Conservation (phyloP, 129 eudicot species). For the Arctium minus region DNA sequence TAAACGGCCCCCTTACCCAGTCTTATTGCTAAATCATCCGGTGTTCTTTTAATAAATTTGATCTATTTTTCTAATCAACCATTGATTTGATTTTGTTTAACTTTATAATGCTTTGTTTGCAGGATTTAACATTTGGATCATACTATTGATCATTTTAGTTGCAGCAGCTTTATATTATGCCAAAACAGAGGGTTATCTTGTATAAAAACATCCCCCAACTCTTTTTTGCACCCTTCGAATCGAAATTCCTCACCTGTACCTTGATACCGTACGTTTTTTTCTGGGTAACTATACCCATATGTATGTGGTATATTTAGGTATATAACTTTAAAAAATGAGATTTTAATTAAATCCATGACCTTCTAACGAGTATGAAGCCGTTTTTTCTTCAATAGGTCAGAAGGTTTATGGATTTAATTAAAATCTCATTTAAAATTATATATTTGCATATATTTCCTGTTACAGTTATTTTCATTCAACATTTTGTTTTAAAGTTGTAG, state of each 20-base stretch:
- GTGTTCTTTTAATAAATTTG: not conserved
- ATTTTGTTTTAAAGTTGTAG: not conserved
- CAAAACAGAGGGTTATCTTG: slow-evolving; percentile 30
- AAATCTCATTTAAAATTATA: not conserved
- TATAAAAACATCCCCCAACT: not conserved
- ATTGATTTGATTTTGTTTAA: not conserved
- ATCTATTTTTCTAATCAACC: slow-evolving; percentile 3
- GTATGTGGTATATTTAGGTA: not conserved
- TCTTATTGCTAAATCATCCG: too few relatives aligned
- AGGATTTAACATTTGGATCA: slow-evolving; percentile 66
- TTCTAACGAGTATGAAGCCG: not conserved
- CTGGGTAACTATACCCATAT: slow-evolving; percentile 7
- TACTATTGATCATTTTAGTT: slow-evolving; percentile 51
- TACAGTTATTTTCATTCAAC: not conserved
- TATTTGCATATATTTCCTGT: not conserved
- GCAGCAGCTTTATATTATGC: slow-evolving; percentile 52
- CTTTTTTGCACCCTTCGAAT: not conserved
- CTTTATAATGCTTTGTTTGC: slow-evolving; percentile 19
- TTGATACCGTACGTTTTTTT: not conserved
- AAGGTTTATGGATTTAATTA: not conserved
- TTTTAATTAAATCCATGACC: not conserved
- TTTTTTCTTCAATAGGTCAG: not conserved
- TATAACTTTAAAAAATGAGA: not conserved
- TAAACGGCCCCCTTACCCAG: too few relatives aligned
- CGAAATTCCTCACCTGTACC: not conserved